phyloP scores from a whole-genome alignment of 495 filamentous ascomycete species.

The Neurospora cerealis region DNA sequence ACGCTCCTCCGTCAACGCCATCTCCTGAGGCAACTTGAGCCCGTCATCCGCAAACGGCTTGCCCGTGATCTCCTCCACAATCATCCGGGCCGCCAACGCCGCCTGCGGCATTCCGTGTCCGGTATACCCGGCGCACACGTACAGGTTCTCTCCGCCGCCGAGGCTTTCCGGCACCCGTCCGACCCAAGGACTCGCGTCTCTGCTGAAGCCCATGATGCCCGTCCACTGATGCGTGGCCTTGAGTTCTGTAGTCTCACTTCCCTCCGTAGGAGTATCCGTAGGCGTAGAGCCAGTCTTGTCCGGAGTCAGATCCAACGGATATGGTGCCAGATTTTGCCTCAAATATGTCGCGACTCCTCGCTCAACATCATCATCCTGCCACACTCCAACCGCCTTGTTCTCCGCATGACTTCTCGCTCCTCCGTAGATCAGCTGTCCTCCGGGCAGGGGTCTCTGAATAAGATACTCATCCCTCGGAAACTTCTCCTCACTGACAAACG shows the following conservation, averaged over 20 bases:
- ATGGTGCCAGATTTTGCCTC: constrained; percentile 22
- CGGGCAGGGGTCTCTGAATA: constrained; percentile 48
- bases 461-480: constrained; percentile 57
- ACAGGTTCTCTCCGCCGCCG: constrained; percentile 19
- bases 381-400: constrained; percentile 42
- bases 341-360: constrained; percentile 44
- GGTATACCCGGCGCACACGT: constrained; percentile 46
- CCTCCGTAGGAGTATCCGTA: constrained; percentile 8
- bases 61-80: constrained; percentile 51
- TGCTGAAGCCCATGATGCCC: constrained; percentile 71
- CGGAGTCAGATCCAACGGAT: constrained; percentile 12
- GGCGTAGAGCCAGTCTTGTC: not conserved
- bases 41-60: constrained; percentile 4
- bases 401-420: constrained; percentile 28
- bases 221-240: constrained; percentile 60
- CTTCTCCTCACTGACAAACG: constrained; percentile 41
- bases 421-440: constrained; percentile 50
- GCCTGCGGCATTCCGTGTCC: constrained; percentile 81
- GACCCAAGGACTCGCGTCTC: constrained; percentile 62
- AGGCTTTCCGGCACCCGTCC: constrained; percentile 41
- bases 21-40: constrained; percentile 32
- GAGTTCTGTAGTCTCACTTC: constrained; percentile 24
- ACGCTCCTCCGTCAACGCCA: constrained; percentile 35
- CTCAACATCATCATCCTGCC: constrained; percentile 48
- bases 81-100: constrained; percentile 56